Base-by-base conservation (phyloP, 495 filamentous ascomycete genomes). In the Aspergillus heteromorphus region DNA sequence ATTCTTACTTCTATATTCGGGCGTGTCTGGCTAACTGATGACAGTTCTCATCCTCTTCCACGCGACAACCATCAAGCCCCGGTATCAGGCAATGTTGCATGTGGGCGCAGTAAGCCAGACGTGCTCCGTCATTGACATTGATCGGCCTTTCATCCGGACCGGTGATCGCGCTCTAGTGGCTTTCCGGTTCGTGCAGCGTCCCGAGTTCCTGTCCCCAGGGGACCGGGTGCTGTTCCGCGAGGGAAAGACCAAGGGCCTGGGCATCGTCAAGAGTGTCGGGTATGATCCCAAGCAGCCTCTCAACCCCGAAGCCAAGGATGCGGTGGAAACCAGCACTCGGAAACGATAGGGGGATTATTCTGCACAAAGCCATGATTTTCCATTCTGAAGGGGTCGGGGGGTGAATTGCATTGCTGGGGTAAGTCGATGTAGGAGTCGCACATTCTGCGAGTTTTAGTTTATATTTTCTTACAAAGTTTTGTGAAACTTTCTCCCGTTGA, bases 81-180 rank as follows among this genome's bases (percentile, higher is more conserved):
- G 92, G 62, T 98, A 98, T 65, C 93, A 98, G 69, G 95, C 93
- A 5, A 98, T 98, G 93, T 80, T 98, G 18, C 93, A 98, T 62
- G 93, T 98, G 17, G 93, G 93, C 7, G 89, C 93, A 1, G 88
- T 98, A 49, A 90, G 86, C 52, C 93, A 98, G 71, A 98, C 93
- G 0, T 97, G 95, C 59, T 85, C 91, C 6, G 97, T 98, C 62
- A 96, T 98, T 60, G 93, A 97, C 62, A 95, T 98, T 54, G 93
- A 98, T 64, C 86, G 92, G n/a, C 87, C 88, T 18, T 95, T 91
- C 61, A 96, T 98, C 61, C 81, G 93, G 11, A 97, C 95, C 0
- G 93, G 93, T 4, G 93, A 98, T 67, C 79, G 93, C 23, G 93
- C 95, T 7, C 79, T 82, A 0, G 95, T 97, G 13, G 93, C 93